These are phyloP conservation scores for Stemphylium lycopersici DNA, from an alignment of 2,329 filamentous ascomycete species.

Conservation along the genomic window DNA sequence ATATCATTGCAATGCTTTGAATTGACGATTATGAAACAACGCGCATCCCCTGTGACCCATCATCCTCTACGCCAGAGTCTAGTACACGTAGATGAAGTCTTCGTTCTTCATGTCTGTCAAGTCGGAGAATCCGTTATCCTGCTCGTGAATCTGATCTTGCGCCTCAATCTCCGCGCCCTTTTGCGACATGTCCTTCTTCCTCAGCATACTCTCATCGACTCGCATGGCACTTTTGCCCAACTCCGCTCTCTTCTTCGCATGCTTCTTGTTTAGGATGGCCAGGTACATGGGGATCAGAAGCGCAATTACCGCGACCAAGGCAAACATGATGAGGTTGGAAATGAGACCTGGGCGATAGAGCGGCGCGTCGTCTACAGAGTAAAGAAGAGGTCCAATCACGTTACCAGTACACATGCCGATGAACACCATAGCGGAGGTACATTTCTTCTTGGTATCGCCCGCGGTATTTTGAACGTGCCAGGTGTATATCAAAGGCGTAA, in stretches of 20 bases:
- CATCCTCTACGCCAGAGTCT: neutral
- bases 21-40: no score
- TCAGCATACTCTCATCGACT: slow-evolving; percentile 45
- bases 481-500: slow-evolving; percentile 46
- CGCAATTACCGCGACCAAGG: slow-evolving; percentile 35
- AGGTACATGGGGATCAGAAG: slow-evolving; percentile 42
- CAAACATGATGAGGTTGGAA: slow-evolving; percentile 44
- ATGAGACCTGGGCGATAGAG: slow-evolving; percentile 45
- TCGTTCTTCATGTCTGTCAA: slow-evolving; percentile 31
- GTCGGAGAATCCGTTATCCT: slow-evolving; percentile 26
- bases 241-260: slow-evolving; percentile 37
- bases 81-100: slow-evolving; percentile 22
- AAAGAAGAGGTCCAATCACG: slow-evolving; percentile 46
- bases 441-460: slow-evolving; percentile 48
- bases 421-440: slow-evolving; percentile 44
- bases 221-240: slow-evolving; percentile 39
- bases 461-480: slow-evolving; percentile 49
- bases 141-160: slow-evolving; percentile 9
- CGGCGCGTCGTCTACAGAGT: slow-evolving; percentile 43
- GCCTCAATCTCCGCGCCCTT: slow-evolving; percentile 24
- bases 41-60: no score
- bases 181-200: slow-evolving; percentile 25
- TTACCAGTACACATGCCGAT: slow-evolving; percentile 49
- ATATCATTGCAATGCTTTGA: no score
- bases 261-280: slow-evolving; percentile 37